These are phyloP conservation scores for Dimocarpus longan DNA, from an alignment of 345 rosid genomes.

Conservation along the genomic window DNA sequence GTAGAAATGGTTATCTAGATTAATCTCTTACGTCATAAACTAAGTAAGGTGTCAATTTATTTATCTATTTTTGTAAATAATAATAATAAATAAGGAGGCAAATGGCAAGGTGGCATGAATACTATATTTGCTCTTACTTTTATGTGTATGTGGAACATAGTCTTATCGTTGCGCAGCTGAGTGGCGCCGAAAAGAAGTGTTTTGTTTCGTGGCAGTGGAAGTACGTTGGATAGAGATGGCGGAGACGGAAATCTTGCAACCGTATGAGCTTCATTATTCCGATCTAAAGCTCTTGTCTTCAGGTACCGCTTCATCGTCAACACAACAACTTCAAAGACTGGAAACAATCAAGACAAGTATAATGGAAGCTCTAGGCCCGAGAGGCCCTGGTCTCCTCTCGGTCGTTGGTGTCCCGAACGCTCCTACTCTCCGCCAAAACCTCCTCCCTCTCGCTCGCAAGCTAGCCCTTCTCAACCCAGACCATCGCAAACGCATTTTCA, in stretches of 20 bases:
- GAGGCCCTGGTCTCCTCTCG: conserved; percentile 75
- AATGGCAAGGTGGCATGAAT: too few relatives aligned
- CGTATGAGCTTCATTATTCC: conserved; percentile 52
- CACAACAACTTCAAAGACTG: conserved; percentile 35
- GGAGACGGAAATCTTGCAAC: conserved; percentile 48
- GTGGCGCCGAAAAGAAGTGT: neutral
- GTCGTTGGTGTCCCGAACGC: conserved; percentile 58
- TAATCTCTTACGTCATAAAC: too few relatives aligned
- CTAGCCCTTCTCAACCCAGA: conserved; percentile 70
- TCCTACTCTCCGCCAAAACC: conserved; percentile 57
- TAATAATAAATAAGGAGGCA: too few relatives aligned
- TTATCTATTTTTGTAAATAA: too few relatives aligned
- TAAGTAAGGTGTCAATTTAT: too few relatives aligned
- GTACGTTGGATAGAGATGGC: conserved; percentile 31
- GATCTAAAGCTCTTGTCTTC: conserved; percentile 53
- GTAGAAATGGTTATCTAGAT: too few relatives aligned
- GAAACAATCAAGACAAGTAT: conserved; percentile 41
- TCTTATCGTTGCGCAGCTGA: too few relatives aligned
- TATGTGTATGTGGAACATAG: too few relatives aligned
- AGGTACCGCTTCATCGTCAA: conserved; percentile 4
- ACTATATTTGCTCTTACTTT: too few relatives aligned
- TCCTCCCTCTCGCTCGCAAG: conserved; percentile 64
- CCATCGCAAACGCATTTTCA: conserved; percentile 56
- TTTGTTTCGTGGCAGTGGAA: neutral
- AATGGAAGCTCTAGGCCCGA: conserved; percentile 72